Evolutionary conservation across 805 yeast species (phyloP).

Genomic region (Barnettozyma sp.): DNA sequence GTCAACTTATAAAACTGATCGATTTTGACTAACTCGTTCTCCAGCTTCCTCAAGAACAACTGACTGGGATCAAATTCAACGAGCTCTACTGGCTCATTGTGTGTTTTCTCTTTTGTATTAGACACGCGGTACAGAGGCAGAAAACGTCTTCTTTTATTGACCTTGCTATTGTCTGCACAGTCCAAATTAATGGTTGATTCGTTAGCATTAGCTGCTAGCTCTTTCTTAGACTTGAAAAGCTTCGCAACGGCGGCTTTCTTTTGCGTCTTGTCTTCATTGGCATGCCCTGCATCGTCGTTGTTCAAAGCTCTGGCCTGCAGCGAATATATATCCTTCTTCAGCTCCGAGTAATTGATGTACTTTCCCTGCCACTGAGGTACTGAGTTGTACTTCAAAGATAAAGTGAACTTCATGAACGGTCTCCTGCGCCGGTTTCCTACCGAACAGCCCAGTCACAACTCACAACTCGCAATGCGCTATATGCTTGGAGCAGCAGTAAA

Average conservation of each 20-base stretch:
- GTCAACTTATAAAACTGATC: conserved; percentile 43
- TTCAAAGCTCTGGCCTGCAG: conserved; percentile 38
- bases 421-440: conserved; percentile 3
- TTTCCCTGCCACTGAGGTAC: conserved; percentile 87
- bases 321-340: conserved; percentile 51
- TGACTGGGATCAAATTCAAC: conserved; percentile 28
- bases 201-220: not conserved
- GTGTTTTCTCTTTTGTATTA: too few species aligned
- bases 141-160: too few species aligned
- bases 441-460: too few species aligned
- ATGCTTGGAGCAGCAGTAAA: too few species aligned
- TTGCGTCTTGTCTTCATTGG: conserved; percentile 4
- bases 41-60: conserved; percentile 40
- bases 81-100: too few species aligned
- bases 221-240: conserved; percentile 2
- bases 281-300: conserved; percentile 3
- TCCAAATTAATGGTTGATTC: too few species aligned
- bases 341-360: conserved; percentile 60
- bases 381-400: conserved; percentile 55
- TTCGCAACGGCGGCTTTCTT: conserved; percentile 8
- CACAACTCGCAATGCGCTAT: too few species aligned
- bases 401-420: conserved; percentile 66
- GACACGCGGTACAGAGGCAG: too few species aligned
- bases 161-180: too few species aligned
- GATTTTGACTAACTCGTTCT: conserved; percentile 44